phyloP scores from a whole-genome alignment of 1,139 yeast species.

The Candida sanyaensis region DNA sequence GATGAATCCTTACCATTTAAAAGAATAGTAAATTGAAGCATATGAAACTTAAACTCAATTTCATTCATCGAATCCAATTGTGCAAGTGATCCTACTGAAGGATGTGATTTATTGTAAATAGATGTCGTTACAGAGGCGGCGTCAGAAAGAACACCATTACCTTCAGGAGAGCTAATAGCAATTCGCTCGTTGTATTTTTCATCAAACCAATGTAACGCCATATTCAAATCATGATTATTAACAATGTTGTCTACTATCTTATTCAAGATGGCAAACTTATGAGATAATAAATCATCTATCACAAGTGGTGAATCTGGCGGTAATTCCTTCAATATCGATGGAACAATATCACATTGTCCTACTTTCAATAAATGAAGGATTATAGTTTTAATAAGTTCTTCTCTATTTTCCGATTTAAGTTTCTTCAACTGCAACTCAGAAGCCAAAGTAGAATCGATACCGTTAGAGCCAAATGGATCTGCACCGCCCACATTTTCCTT shows the following conservation, averaged over 20 bases:
- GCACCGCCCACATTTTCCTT: neutral
- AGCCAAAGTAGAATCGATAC: neutral
- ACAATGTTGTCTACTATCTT: conserved; percentile 40
- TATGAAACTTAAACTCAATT: conserved; percentile 65
- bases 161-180: neutral
- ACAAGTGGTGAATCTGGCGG: conserved; percentile 15
- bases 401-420: conserved; percentile 30
- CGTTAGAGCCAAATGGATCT: neutral
- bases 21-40: conserved; percentile 53
- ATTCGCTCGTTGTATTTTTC: conserved; percentile 21
- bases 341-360: conserved; percentile 43
- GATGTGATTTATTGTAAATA: neutral
- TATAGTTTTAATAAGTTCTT: conserved; percentile 42
- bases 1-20: conserved; percentile 28
- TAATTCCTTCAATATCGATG: conserved; percentile 31
- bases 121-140: neutral
- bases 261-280: conserved; percentile 32
- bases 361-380: conserved; percentile 42
- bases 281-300: conserved; percentile 27
- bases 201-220: conserved; percentile 40
- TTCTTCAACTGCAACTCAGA: conserved; percentile 16
- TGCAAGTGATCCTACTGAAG: neutral
- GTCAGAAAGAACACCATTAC: neutral
- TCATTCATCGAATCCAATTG: conserved; percentile 10
- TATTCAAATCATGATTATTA: conserved; percentile 32